Conservation (phyloP, 192 early-diverging fungal species). For the Funneliformis mosseae region DNA sequence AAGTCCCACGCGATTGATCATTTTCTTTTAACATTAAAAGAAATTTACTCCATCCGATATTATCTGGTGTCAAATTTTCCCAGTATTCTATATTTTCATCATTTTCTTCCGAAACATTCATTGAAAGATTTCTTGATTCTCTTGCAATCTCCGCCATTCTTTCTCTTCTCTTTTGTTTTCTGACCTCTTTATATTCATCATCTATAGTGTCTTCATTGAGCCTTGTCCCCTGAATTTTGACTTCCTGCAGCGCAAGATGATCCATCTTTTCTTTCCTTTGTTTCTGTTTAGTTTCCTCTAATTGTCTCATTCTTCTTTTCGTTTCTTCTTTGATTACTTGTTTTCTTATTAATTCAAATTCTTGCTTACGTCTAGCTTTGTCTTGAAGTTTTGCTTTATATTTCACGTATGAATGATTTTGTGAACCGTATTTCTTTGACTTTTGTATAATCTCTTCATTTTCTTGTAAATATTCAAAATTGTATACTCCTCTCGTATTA, state of each 20-base stretch:
- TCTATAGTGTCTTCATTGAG: not conserved
- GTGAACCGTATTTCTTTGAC: not conserved
- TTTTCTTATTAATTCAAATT: not conserved
- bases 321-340: not conserved
- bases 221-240: not conserved
- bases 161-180: not conserved
- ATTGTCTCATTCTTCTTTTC: not conserved
- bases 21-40: not conserved
- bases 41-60: not conserved
- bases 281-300: not conserved
- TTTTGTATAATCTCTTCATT: not conserved
- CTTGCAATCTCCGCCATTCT: not conserved
- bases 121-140: not conserved
- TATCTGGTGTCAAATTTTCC: not conserved
- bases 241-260: not conserved
- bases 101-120: not conserved
- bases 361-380: not conserved
- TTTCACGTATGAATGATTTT: not conserved
- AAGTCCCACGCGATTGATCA: not conserved
- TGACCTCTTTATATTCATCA: not conserved
- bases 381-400: not conserved
- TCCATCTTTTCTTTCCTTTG: not conserved
- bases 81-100: not conserved
- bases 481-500: not conserved
- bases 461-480: not conserved